Conservation (phyloP, 2,329 filamentous ascomycete genomes). For the Plectosphaerella cucumerina region DNA sequence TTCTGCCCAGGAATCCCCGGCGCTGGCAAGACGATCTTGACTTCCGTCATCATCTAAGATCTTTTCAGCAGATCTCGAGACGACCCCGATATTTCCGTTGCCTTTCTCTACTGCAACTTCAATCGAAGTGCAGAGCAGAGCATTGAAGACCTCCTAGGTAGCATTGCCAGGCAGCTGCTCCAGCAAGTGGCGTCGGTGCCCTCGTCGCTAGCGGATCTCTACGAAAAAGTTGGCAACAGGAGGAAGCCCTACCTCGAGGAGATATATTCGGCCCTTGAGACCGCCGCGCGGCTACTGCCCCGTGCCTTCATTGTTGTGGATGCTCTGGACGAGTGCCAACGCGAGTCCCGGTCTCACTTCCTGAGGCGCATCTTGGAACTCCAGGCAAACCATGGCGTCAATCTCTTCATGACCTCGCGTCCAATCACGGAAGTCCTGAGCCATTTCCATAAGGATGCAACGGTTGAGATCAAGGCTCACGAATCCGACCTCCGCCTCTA, state of each 20-base stretch:
- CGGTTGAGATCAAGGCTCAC: constrained; percentile 9
- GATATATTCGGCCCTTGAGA: neutral
- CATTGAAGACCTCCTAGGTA: constrained; percentile 17
- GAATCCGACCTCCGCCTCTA: constrained; percentile 10
- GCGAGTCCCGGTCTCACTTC: neutral
- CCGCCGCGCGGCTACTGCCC: accelerated
- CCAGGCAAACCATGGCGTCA: neutral
- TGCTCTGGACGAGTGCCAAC: neutral
- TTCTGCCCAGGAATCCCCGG: constrained; percentile 42
- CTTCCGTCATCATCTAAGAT: constrained; percentile 14
- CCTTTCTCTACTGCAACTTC: constrained; percentile 28
- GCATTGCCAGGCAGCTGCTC: constrained; percentile 26
- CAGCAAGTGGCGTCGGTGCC: constrained; percentile 20
- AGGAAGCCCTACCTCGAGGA: neutral
- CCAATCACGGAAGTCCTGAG: neutral
- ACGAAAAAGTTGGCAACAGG: constrained; percentile 9
- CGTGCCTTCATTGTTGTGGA: neutral
- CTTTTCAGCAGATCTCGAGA: constrained; percentile 10
- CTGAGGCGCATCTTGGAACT: neutral
- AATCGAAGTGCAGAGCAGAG: constrained; percentile 18
- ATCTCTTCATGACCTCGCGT: accelerated
- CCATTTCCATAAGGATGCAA: neutral
- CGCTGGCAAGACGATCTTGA: constrained; percentile 33
- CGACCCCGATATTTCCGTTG: constrained; percentile 14
- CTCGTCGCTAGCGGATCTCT: constrained; percentile 19